Percentiles rank a stretch among this genome's conserved stretches.
Conservation (phyloP, 2,329 filamentous ascomycete genomes). For the Pseudogymnoascus sp. region DNA sequence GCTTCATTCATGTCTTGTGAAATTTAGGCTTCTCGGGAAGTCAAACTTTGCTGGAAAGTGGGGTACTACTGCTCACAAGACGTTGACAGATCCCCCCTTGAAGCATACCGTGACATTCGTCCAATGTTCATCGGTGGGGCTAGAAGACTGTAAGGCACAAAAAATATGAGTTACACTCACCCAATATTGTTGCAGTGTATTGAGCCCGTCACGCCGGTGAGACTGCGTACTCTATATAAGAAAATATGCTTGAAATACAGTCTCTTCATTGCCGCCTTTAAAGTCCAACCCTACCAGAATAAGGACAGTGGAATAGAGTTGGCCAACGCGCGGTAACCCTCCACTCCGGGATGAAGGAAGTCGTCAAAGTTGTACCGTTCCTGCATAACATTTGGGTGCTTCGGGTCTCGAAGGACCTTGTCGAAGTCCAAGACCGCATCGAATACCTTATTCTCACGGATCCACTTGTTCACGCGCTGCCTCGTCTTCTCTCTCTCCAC, state of each 20-base stretch:
- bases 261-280: neutral
- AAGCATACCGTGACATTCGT: neutral
- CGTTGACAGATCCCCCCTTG: neutral
- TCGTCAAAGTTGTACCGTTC: conserved; percentile 49
- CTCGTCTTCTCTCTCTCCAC: conserved; percentile 47
- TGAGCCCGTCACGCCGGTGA: neutral
- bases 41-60: neutral
- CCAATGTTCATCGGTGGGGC: neutral
- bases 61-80: too few relatives aligned
- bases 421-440: conserved; percentile 60
- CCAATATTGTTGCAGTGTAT: neutral
- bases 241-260: neutral
- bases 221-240: neutral
- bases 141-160: neutral
- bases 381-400: conserved; percentile 38
- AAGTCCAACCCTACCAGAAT: conserved; percentile 30
- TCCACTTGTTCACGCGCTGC: conserved; percentile 51
- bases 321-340: conserved; percentile 50
- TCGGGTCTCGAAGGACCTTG: conserved; percentile 41
- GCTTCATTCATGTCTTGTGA: neutral
- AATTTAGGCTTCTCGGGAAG: neutral
- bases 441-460: conserved; percentile 46
- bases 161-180: neutral
- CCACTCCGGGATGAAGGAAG: conserved; percentile 50
- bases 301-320: conserved; percentile 45